These are phyloP conservation scores for Melanogaster broomeanus DNA, from an alignment of 768 basidiomycete species.

Conservation along the genomic window DNA sequence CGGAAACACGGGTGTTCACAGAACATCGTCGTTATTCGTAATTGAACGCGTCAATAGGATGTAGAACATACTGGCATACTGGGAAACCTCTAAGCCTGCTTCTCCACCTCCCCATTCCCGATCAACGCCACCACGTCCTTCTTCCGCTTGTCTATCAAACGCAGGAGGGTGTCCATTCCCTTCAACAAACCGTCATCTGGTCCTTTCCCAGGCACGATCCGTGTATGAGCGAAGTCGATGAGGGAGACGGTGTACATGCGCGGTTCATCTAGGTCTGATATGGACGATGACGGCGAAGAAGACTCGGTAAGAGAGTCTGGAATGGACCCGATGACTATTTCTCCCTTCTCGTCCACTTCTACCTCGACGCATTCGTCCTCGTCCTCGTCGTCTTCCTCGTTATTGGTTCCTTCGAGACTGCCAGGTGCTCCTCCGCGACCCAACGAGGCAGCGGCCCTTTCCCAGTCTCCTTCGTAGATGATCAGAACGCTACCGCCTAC, in stretches of 20 bases:
- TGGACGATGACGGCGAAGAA: slow-evolving; percentile 34
- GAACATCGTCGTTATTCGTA: too few species aligned
- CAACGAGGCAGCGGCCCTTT: slow-evolving; percentile 34
- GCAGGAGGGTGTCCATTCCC: slow-evolving; percentile 69
- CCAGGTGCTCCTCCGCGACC: slow-evolving; percentile 36
- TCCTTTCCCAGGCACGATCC: slow-evolving; percentile 65
- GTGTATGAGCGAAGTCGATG: slow-evolving; percentile 95
- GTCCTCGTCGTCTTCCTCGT: slow-evolving; percentile 37
- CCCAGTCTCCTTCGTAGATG: slow-evolving; percentile 70
- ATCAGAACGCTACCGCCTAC: slow-evolving; percentile 81
- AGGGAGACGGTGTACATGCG: slow-evolving; percentile 61
- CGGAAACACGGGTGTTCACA: too few species aligned
- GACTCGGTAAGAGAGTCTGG: slow-evolving; percentile 17
- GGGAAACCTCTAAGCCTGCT: background rate
- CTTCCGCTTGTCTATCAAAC: slow-evolving; percentile 60
- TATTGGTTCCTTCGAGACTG: slow-evolving; percentile 18
- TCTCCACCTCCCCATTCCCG: background rate
- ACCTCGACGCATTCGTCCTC: slow-evolving; percentile 43
- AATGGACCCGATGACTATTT: slow-evolving; percentile 21
- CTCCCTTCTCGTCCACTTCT: slow-evolving; percentile 31
- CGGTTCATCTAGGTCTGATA: slow-evolving; percentile 21
- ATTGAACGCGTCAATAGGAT: too few species aligned
- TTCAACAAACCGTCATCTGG: slow-evolving; percentile 76
- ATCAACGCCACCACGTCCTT: slow-evolving; percentile 36
- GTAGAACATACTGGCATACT: background rate